These are phyloP conservation scores for Penicillium ochrochloron DNA, from an alignment of 495 filamentous ascomycete genomes.

Conservation along the genomic window DNA sequence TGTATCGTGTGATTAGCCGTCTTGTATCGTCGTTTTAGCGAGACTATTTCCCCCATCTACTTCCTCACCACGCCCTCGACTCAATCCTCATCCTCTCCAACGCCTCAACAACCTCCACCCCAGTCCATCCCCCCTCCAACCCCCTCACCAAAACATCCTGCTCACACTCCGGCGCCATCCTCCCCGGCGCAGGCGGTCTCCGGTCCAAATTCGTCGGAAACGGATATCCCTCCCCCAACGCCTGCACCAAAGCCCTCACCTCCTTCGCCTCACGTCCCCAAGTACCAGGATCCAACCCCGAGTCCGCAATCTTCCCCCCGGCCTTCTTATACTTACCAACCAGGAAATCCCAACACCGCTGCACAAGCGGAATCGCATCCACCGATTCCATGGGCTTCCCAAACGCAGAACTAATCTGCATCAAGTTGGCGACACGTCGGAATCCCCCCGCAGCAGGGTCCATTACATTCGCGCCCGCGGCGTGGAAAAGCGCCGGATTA, in stretches of 20 bases:
- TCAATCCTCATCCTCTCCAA: constrained; percentile 43
- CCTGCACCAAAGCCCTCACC: constrained; percentile 42
- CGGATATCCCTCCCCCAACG: constrained; percentile 58
- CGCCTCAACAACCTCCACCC: constrained; percentile 38
- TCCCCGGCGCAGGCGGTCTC: constrained; percentile 50
- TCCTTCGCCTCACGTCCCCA: constrained; percentile 14
- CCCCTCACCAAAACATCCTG: constrained; percentile 52
- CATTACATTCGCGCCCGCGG: constrained; percentile 56
- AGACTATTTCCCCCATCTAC: no score
- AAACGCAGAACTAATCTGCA: constrained; percentile 60
- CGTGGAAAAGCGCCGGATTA: constrained; percentile 61
- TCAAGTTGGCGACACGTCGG: constrained; percentile 54
- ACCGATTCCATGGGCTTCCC: constrained; percentile 63
- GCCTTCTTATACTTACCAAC: constrained; percentile 33
- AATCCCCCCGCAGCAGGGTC: constrained; percentile 33
- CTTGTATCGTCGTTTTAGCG: no score
- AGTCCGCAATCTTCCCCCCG: constrained; percentile 33
- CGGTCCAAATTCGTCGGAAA: constrained; percentile 61
- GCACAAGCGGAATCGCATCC: constrained; percentile 50
- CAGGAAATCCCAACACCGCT: constrained; percentile 46
- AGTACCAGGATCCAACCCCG: constrained; percentile 31
- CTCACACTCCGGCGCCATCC: constrained; percentile 61
- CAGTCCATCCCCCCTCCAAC: constrained; percentile 44
- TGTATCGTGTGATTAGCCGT: no score
- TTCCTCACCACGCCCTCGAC: constrained; percentile 29